Evolutionary conservation across 768 basidiomycete genomes (phyloP).

Genomic region (Polyporus arcularius): DNA sequence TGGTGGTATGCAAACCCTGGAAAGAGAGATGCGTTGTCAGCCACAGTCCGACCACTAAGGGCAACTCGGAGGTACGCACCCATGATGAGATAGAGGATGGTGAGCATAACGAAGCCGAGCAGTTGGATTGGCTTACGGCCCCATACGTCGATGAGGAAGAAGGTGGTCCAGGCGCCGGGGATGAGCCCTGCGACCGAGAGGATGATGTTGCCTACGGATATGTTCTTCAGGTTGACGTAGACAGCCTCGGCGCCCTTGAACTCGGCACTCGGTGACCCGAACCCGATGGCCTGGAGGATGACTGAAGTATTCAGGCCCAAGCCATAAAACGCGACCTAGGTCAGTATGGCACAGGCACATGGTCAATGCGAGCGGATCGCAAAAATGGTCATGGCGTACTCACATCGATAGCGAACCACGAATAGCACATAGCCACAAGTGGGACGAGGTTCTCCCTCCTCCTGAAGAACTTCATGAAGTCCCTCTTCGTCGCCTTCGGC

Average conservation of each 20-base stretch:
- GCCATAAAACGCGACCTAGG: constrained; percentile 75
- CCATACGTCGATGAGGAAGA: constrained; percentile 72
- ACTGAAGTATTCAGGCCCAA: constrained; percentile 81
- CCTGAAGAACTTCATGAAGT: constrained; percentile 66
- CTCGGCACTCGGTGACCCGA: constrained; percentile 48
- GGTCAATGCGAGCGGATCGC: background rate
- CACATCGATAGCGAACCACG: constrained; percentile 87
- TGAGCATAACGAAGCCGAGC: constrained; percentile 37
- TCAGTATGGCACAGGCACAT: background rate
- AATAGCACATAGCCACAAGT: constrained; percentile 75
- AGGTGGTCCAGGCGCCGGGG: constrained; percentile 75
- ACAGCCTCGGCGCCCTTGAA: constrained; percentile 37
- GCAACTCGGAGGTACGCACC: constrained; percentile 8
- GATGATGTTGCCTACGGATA: constrained; percentile 75
- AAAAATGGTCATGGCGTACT: background rate
- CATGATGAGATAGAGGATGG: constrained; percentile 35
- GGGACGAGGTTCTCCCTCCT: constrained; percentile 75
- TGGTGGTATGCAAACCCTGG: constrained; percentile 68
- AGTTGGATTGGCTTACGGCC: constrained; percentile 68
- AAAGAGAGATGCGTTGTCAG: background rate
- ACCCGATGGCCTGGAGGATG: constrained; percentile 75
- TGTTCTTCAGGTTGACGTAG: constrained; percentile 63
- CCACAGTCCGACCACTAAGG: background rate
- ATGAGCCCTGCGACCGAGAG: constrained; percentile 77
- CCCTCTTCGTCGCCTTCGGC: constrained; percentile 42